A percentile compares a stretch with the other conserved stretches of the same genome.
phyloP scores from a whole-genome alignment of 2,329 filamentous ascomycete genomes.

The Saccharata proteae region DNA sequence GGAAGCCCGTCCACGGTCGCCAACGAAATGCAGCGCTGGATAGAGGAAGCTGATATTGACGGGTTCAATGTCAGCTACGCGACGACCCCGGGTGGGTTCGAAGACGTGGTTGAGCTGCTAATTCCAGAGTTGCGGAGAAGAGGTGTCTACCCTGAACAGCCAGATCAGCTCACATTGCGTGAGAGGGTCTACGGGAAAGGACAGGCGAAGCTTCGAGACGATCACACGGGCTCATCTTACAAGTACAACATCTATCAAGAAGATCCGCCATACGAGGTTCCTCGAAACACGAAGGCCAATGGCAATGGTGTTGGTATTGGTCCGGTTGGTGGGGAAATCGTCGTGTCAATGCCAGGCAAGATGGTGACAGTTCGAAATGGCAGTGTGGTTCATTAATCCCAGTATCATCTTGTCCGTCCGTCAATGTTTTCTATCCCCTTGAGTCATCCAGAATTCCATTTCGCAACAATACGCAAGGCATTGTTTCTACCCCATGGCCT shows the following conservation, averaged over 20 bases:
- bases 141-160: constrained; percentile 20
- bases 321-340: too few species aligned
- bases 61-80: constrained; percentile 28
- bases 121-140: constrained; percentile 24
- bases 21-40: constrained; percentile 35
- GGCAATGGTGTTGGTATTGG: too few species aligned
- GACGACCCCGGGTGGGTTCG: constrained; percentile 30
- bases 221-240: constrained; percentile 48
- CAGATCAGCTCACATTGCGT: constrained; percentile 20
- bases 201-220: constrained; percentile 42
- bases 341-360: too few species aligned
- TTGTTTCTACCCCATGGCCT: too few species aligned
- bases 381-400: too few species aligned
- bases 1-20: constrained; percentile 32
- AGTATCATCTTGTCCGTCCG: too few species aligned
- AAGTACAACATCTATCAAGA: constrained; percentile 52
- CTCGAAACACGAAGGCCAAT: too few species aligned
- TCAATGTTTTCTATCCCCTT: too few species aligned
- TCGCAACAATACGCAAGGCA: too few species aligned
- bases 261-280: constrained; percentile 26
- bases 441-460: too few species aligned
- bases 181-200: constrained; percentile 53
- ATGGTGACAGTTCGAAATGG: too few species aligned
- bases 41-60: constrained; percentile 29
- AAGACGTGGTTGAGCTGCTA: constrained; percentile 24